A percentile compares a stretch with the other conserved stretches of the same genome.
phyloP scores from a whole-genome alignment of 208 protist species.

The Acanthamoeba culbertsoni region DNA sequence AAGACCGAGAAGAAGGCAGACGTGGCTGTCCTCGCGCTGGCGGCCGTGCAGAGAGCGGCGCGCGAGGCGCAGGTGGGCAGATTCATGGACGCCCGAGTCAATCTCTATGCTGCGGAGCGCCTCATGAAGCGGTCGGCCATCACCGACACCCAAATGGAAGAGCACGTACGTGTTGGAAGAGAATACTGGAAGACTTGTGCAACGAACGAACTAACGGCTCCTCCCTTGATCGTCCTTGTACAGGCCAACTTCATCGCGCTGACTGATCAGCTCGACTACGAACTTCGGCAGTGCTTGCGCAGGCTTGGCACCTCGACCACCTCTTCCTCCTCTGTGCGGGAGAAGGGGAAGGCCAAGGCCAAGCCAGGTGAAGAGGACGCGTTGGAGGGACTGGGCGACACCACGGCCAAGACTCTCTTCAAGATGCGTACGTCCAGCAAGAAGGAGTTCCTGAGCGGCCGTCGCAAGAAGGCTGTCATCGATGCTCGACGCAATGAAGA shows the following conservation, averaged over 20 bases:
- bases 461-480: constrained; percentile 17
- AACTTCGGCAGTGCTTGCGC: constrained; percentile 11
- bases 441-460: constrained; percentile 44
- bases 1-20: neutral
- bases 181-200: neutral
- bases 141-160: constrained; percentile 52
- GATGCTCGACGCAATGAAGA: neutral
- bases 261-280: constrained; percentile 1
- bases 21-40: constrained; percentile 41
- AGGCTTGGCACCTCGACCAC: neutral
- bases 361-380: neutral
- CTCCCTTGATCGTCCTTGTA: neutral
- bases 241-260: constrained; percentile 32
- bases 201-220: neutral
- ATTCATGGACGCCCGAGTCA: neutral
- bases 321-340: neutral
- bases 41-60: neutral
- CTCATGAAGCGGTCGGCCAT: constrained; percentile 33
- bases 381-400: constrained; percentile 21
- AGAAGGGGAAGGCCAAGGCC: constrained; percentile 2
- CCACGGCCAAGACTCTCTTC: constrained; percentile 35
- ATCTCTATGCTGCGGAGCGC: neutral
- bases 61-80: neutral
- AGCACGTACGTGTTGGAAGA: neutral
- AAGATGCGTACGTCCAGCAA: constrained; percentile 19